Conservation (phyloP, 2,329 filamentous ascomycete genomes). For the Seiridium cupressi region DNA sequence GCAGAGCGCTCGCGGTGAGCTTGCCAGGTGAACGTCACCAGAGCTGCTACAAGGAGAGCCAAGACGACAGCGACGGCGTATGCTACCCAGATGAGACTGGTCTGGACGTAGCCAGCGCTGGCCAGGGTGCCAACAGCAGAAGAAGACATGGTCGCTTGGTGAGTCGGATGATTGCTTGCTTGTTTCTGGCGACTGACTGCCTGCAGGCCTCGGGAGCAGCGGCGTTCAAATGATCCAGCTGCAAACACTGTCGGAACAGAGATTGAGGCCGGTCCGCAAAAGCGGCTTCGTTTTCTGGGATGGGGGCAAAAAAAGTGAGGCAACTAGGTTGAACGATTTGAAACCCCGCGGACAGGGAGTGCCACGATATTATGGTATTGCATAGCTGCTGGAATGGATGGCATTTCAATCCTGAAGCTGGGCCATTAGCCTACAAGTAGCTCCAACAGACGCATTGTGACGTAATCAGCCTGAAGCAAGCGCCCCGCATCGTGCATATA, state of each 20-base stretch:
- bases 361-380: not conserved
- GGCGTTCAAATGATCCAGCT: too few relatives aligned
- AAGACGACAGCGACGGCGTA: slow-evolving; percentile 81
- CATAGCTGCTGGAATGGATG: not conserved
- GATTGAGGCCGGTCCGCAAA: too few relatives aligned
- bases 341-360: not conserved
- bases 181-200: too few relatives aligned
- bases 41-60: slow-evolving; percentile 71
- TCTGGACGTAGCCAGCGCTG: slow-evolving; percentile 67
- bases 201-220: too few relatives aligned
- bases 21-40: slow-evolving; percentile 92
- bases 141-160: not conserved
- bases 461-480: not conserved
- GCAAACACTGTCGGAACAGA: too few relatives aligned
- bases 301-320: not conserved
- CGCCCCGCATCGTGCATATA: not conserved
- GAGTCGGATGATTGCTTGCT: not conserved
- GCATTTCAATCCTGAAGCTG: not conserved
- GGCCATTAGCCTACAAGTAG: not conserved
- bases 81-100: slow-evolving; percentile 90
- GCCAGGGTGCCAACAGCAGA: slow-evolving; percentile 20
- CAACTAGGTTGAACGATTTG: not conserved
- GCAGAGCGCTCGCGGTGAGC: slow-evolving; percentile 81
- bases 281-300: not conserved
- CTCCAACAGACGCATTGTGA: not conserved